These are phyloP conservation scores for Cercospora beticola DNA, from an alignment of 2,329 filamentous ascomycete genomes.

Conservation along the genomic window DNA sequence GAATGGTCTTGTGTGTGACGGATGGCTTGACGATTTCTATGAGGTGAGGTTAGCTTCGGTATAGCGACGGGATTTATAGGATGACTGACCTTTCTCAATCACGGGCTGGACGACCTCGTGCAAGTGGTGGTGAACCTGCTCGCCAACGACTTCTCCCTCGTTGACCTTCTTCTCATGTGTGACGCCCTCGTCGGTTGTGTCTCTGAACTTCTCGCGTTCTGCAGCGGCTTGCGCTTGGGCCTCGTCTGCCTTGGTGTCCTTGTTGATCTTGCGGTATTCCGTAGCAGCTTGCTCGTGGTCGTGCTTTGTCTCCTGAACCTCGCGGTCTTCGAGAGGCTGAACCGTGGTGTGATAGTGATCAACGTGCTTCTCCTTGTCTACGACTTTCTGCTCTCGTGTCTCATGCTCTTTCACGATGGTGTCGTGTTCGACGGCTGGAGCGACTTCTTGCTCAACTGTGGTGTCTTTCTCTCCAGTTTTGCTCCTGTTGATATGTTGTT, in stretches of 20 bases:
- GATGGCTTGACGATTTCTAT: conserved; percentile 27
- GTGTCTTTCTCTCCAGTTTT: conserved; percentile 19
- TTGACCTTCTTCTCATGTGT: conserved; percentile 21
- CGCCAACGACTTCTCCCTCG: conserved; percentile 22
- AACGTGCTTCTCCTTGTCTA: conserved; percentile 26
- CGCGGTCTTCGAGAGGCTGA: conserved; percentile 28
- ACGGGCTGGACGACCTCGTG: conserved; percentile 34
- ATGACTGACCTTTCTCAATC: conserved; percentile 31
- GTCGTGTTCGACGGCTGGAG: conserved; percentile 28
- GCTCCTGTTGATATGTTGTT: conserved; percentile 1
- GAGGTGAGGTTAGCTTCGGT: background rate
- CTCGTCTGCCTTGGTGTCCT: conserved; percentile 24
- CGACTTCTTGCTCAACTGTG: conserved; percentile 24
- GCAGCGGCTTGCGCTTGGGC: conserved; percentile 26
- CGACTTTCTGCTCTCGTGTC: conserved; percentile 19
- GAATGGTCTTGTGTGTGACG: conserved; percentile 32
- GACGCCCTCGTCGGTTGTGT: conserved; percentile 20
- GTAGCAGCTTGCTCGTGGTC: conserved; percentile 23
- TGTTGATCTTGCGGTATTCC: conserved; percentile 24
- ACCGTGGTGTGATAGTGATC: conserved; percentile 35
- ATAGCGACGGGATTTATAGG: background rate
- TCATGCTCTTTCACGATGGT: conserved; percentile 18
- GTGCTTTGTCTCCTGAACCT: conserved; percentile 26
- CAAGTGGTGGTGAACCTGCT: conserved; percentile 32
- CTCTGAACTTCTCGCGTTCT: conserved; percentile 22